Percentiles rank a stretch among this genome's conserved stretches.
Evolutionary conservation across 495 filamentous ascomycete genomes (phyloP).

Genomic region (Penicillium cosmopolitanum): DNA sequence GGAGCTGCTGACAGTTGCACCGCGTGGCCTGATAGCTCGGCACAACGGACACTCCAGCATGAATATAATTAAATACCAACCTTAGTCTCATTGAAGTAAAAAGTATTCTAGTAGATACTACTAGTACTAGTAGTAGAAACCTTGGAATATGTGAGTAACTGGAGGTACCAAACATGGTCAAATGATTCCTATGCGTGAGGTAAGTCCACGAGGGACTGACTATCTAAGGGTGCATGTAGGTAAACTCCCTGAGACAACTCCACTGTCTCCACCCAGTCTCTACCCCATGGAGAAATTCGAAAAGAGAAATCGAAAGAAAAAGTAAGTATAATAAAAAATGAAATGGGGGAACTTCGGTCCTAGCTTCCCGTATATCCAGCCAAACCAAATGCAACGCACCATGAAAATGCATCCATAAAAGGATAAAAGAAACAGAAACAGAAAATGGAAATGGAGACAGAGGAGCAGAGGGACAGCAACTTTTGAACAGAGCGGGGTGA

Average conservation of each 20-base stretch:
- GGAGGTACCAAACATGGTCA: no score
- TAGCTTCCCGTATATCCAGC: slow-evolving; percentile 25
- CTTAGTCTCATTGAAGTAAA: not conserved
- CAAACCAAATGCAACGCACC: slow-evolving; percentile 14
- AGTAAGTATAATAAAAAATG: not conserved
- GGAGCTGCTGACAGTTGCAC: no score
- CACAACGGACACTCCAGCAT: no score
- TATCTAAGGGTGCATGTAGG: no score
- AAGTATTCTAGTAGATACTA: not conserved
- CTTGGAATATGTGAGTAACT: no score
- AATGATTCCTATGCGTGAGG: not conserved
- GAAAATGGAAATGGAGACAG: not conserved
- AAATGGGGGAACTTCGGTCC: slow-evolving; percentile 13
- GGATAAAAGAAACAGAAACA: not conserved
- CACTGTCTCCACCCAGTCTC: no score
- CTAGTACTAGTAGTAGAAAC: no score
- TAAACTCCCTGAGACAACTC: no score
- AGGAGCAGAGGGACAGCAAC: not conserved
- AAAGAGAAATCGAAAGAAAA: no score
- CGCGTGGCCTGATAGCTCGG: not conserved
- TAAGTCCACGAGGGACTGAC: no score
- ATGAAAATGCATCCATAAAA: slow-evolving; percentile 2
- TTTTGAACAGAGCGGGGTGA: not conserved
- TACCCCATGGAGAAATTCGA: no score
- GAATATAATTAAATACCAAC: no score